phyloP scores from a whole-genome alignment of 129 eudicot genomes.

The carrot (Daucus carota) region DNA sequence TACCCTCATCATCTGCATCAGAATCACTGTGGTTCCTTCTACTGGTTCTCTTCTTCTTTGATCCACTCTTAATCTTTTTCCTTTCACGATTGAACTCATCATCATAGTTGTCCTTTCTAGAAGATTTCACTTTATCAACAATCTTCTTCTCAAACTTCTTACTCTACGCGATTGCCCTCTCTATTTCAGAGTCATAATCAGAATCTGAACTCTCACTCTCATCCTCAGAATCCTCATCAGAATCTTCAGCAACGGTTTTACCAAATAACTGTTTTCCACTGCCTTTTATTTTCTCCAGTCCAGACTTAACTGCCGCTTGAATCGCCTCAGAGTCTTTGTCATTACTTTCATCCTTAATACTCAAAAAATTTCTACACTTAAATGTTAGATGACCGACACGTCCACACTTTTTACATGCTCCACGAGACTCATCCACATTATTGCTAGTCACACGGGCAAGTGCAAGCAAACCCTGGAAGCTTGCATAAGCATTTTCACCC shows the following conservation, averaged over 20 bases:
- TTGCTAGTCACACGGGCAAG: conserved; percentile 70
- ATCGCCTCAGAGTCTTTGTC: conserved; percentile 61
- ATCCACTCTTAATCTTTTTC: conserved; percentile 47
- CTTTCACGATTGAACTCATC: conserved; percentile 43
- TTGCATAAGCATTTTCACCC: conserved; percentile 72
- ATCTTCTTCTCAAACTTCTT: conserved; percentile 39
- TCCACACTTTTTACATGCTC: conserved; percentile 86
- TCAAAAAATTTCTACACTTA: conserved; percentile 79
- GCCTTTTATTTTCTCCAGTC: conserved; percentile 75
- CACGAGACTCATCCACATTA: conserved; percentile 83
- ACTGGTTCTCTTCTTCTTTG: conserved; percentile 60
- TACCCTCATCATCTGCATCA: conserved; percentile 37
- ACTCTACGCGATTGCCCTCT: conserved; percentile 48
- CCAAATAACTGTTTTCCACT: conserved; percentile 24
- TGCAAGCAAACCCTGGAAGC: conserved; percentile 82
- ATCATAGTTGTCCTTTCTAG: conserved; percentile 26
- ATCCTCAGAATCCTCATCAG: conserved; percentile 59
- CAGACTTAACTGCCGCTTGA: conserved; percentile 61
- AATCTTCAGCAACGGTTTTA: conserved; percentile 32
- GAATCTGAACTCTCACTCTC: conserved; percentile 88
- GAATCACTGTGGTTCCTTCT: conserved; percentile 36
- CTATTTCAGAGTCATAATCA: conserved; percentile 81
- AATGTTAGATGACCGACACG: conserved; percentile 89
- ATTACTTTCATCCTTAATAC: conserved; percentile 51
- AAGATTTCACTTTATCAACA: conserved; percentile 30